Percentiles rank a stretch among this genome's conserved stretches.
Evolutionary conservation across 305 asterid genomes (phyloP).

Genomic region (Solanum hybrid): DNA sequence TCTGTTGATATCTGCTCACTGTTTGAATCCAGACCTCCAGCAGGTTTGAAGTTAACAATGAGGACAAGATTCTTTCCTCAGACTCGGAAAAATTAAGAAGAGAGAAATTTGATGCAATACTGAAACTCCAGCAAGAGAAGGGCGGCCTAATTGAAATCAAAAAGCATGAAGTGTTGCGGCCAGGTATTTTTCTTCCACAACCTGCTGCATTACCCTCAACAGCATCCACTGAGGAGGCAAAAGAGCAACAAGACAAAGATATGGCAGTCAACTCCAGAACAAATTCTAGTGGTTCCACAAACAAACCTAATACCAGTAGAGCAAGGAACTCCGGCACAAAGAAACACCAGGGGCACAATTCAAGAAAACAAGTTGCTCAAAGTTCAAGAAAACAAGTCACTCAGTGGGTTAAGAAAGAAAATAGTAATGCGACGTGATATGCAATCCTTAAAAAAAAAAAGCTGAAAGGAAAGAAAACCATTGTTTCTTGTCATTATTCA

Average conservation of each 20-base stretch:
- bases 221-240: conserved; percentile 16
- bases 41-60: conserved; percentile 23
- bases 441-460: background rate
- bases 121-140: conserved; percentile 68
- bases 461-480: background rate
- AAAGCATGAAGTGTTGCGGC: conserved; percentile 55
- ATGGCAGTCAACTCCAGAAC: conserved; percentile 18
- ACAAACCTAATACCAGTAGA: conserved; percentile 38
- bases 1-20: background rate
- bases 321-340: conserved; percentile 28
- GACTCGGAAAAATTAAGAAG: conserved; percentile 58
- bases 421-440: conserved; percentile 16
- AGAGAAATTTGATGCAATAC: conserved; percentile 49
- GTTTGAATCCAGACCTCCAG: conserved; percentile 26
- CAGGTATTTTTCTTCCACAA: conserved; percentile 79
- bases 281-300: conserved; percentile 30
- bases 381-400: conserved; percentile 45
- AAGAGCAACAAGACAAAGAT: conserved; percentile 18
- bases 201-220: conserved; percentile 31
- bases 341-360: conserved; percentile 37
- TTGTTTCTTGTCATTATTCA: background rate
- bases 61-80: conserved; percentile 37
- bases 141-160: conserved; percentile 77
- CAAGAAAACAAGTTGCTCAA: conserved; percentile 48
- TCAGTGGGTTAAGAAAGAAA: conserved; percentile 62